Evolutionary conservation across 495 filamentous ascomycete species (phyloP), one percentile per base, ranked within the genome.

Genomic region (Ramalina peruviana): DNA sequence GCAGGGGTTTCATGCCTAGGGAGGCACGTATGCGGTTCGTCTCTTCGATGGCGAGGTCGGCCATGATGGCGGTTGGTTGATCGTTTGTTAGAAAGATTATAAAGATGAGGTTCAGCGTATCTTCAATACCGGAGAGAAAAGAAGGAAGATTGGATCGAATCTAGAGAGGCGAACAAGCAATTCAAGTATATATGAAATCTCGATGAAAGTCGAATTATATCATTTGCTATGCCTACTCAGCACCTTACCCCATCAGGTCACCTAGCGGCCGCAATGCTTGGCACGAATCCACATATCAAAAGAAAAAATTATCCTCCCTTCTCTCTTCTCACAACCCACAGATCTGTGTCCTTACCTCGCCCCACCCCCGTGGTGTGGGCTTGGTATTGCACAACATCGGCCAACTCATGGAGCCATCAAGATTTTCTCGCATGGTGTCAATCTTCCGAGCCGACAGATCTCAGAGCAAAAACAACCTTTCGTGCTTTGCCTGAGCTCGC

Each of bases 371-470:
- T 41, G 43, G 33, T 69, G 67, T 72, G 73, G 75, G 76, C 67
- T 67, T 67, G 77, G 79, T 71, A 67, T 74, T 82, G 80, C 72
- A 73, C 85, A 90, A 81, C 76, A 33, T 88, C 83, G 83, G 82
- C 83, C 56, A 73, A 73, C 67, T 61, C 65, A 86, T 75, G 86
- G 87, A 89, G 85, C 81, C 85, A 85, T 72, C 67, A 61, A 58
- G 58, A 60, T 63, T 61, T 64, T 60, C 63, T 54, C 67, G 62
- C 65, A 75, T 88, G 81, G 78, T 86, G 82, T 82, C 76, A 82
- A 82, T 88, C 58, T 73, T 33, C 86, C 87, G 83, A 73, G 81
- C 85, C 83, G 85, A 93, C 88, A 89, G 81, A 79, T 90, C 79
- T 82, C 60, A 93, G 81, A 94, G 62, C 61, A 76, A 92, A 72